A percentile compares a stretch with the other conserved stretches of the same genome.
phyloP scores from a whole-genome alignment of 306 rosid species.

The Quillaja saponaria region DNA sequence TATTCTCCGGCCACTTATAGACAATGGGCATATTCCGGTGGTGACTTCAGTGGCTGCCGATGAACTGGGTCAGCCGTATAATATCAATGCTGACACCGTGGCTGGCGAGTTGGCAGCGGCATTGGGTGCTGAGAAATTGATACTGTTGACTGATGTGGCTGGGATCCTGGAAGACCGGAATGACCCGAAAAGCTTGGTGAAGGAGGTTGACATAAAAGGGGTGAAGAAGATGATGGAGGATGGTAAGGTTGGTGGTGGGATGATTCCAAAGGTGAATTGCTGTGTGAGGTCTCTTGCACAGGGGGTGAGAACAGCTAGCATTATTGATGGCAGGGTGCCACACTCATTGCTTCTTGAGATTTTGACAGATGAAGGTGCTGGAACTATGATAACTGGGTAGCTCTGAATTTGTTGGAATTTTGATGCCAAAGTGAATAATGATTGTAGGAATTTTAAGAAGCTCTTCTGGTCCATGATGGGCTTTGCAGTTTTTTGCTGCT shows the following conservation, averaged over 20 bases:
- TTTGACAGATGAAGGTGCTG: constrained; percentile 92
- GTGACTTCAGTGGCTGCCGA: constrained; percentile 88
- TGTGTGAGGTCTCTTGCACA: constrained; percentile 79
- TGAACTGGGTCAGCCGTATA: constrained; percentile 71
- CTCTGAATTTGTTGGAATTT: too few relatives aligned
- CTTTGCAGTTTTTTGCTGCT: too few relatives aligned
- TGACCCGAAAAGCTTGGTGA: constrained; percentile 64
- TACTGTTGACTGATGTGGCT: constrained; percentile 83
- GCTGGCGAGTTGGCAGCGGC: constrained; percentile 93
- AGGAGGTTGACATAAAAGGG: constrained; percentile 67
- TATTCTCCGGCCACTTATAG: constrained; percentile 58
- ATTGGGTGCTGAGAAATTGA: constrained; percentile 85
- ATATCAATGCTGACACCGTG: constrained; percentile 87
- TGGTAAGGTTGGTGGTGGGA: constrained; percentile 76
- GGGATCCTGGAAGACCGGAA: constrained; percentile 69
- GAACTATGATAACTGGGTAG: constrained; percentile 84
- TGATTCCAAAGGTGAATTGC: constrained; percentile 93
- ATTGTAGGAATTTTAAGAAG: too few relatives aligned
- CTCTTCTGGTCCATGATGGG: too few relatives aligned
- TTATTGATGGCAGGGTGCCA: constrained; percentile 76
- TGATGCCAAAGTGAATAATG: too few relatives aligned
- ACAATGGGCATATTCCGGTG: constrained; percentile 73
- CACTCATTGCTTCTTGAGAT: constrained; percentile 84
- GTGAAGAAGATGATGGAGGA: constrained; percentile 73
- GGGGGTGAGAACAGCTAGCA: constrained; percentile 83